phyloP scores from a whole-genome alignment of 257 asterid species.

The Voacanga thouarsii region DNA sequence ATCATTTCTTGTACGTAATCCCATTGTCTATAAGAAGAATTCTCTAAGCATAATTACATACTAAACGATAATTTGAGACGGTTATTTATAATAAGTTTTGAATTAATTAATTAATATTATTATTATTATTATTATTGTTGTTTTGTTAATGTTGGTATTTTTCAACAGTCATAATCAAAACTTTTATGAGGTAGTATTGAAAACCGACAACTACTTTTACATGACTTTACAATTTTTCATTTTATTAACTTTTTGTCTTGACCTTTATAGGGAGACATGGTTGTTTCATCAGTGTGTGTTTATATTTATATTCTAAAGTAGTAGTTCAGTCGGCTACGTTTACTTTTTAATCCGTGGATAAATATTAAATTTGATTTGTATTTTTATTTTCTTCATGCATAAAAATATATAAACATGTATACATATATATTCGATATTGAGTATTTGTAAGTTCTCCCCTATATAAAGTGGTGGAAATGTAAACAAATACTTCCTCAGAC shows the following conservation, averaged over 20 bases:
- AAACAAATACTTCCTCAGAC: no score
- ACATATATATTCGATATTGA: no score
- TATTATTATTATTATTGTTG: no score
- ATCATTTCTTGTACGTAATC: constrained; percentile 10
- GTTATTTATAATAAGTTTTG: not conserved
- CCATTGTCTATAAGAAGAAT: not conserved
- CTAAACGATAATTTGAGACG: constrained; percentile 7
- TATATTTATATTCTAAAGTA: not conserved
- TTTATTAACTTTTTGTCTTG: not conserved
- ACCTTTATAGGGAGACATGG: not conserved
- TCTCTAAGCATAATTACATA: not conserved
- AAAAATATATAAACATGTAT: no score
- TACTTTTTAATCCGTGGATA: no score
- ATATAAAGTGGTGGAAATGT: no score
- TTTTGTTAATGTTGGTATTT: not conserved
- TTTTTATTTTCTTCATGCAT: no score
- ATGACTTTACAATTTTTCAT: not conserved
- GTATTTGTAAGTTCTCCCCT: no score
- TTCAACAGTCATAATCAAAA: not conserved
- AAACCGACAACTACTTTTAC: constrained; percentile 1
- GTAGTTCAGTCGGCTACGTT: no score
- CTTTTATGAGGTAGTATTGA: not conserved
- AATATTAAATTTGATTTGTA: no score
- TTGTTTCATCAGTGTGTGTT: not conserved
- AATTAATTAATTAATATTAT: no score